Conservation (phyloP, 441 rosid species). For the Corymbia calophylla region DNA sequence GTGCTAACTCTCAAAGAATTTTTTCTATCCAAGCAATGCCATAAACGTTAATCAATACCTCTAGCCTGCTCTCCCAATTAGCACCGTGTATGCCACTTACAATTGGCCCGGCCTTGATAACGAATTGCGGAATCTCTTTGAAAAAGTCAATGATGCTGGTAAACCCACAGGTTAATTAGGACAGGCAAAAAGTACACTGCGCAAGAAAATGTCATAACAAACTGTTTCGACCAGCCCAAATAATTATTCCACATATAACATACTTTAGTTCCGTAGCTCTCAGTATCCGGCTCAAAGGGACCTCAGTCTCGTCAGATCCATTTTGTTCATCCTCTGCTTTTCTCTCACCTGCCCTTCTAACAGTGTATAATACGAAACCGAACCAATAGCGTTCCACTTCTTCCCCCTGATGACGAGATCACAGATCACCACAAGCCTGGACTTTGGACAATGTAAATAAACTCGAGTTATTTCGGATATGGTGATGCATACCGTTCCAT, state of each 20-base stretch:
- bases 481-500: slow-evolving; percentile 48
- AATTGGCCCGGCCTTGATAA: slow-evolving; percentile 71
- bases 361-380: slow-evolving; percentile 64
- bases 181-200: neutral
- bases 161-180: slow-evolving; percentile 1
- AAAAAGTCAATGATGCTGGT: slow-evolving; percentile 77
- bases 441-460: neutral
- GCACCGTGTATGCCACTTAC: slow-evolving; percentile 58
- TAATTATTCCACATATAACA: slow-evolving; percentile 9
- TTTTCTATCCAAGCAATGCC: neutral
- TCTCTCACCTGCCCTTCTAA: slow-evolving; percentile 48
- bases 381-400: slow-evolving; percentile 89
- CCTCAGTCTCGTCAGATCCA: slow-evolving; percentile 33
- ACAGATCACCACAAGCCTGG: neutral
- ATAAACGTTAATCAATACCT: slow-evolving; percentile 36
- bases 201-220: neutral
- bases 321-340: slow-evolving; percentile 23
- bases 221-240: neutral
- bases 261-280: slow-evolving; percentile 72
- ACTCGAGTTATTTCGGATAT: neutral
- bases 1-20: neutral
- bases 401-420: slow-evolving; percentile 40
- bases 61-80: slow-evolving; percentile 84
- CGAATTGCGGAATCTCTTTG: slow-evolving; percentile 80
- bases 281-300: slow-evolving; percentile 64